Evolutionary conservation across 169 alveolate genomes (phyloP).

Genomic region (Plasmodium falciparum): DNA sequence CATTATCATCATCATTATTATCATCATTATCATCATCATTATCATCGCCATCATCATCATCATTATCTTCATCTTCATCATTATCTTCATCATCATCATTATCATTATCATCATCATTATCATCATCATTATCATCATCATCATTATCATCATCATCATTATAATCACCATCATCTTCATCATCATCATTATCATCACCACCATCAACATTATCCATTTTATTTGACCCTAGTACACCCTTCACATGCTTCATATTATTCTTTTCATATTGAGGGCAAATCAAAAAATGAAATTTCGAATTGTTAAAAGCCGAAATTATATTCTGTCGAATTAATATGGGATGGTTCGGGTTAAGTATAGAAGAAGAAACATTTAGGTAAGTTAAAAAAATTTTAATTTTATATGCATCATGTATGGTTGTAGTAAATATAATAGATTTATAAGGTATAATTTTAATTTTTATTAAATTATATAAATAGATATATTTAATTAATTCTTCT

Average conservation of each 20-base stretch:
- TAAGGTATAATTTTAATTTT: slow-evolving; percentile 18
- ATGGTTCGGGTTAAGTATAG: slow-evolving; percentile 61
- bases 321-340: slow-evolving; percentile 49
- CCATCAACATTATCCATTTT: neutral
- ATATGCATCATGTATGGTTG: slow-evolving; percentile 35
- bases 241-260: slow-evolving; percentile 2
- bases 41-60: neutral
- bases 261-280: slow-evolving; percentile 67
- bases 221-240: neutral
- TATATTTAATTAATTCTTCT: slow-evolving; percentile 51
- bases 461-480: slow-evolving; percentile 34
- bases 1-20: neutral
- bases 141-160: neutral
- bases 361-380: slow-evolving; percentile 31
- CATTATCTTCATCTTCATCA: neutral
- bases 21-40: neutral
- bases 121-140: neutral
- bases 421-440: slow-evolving; percentile 58
- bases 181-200: neutral
- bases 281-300: slow-evolving; percentile 36
- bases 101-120: neutral
- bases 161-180: neutral
- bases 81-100: neutral
- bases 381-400: slow-evolving; percentile 54
- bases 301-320: slow-evolving; percentile 36